Conservation (phyloP, 148 eudicot species). For the Dysphania ambrosioides region DNA sequence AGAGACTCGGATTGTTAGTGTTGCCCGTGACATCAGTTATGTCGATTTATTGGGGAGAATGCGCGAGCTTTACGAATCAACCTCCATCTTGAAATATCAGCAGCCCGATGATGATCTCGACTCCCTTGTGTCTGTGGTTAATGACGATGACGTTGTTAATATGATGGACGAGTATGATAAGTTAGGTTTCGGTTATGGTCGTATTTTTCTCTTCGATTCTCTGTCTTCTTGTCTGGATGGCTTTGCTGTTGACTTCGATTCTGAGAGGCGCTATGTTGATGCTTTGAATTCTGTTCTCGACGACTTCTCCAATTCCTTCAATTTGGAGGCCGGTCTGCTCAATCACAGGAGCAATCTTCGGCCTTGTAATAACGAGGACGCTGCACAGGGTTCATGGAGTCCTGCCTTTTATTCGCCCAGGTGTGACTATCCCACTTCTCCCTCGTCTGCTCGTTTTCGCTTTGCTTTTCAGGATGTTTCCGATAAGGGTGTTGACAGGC, state of each 20-base stretch:
- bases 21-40: conserved; percentile 54
- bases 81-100: conserved; percentile 74
- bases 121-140: conserved; percentile 96
- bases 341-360: conserved; percentile 68
- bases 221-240: conserved; percentile 59
- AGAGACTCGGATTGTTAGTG: conserved; percentile 77
- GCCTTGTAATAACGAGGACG: conserved; percentile 60
- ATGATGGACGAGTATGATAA: conserved; percentile 99
- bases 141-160: conserved; percentile 88
- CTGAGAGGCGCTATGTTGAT: conserved; percentile 89
- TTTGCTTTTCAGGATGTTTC: conserved; percentile 42
- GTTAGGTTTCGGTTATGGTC: conserved; percentile 78
- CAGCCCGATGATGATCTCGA: conserved; percentile 99
- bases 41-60: conserved; percentile 74
- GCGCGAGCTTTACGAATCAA: conserved; percentile 80
- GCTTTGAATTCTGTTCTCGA: conserved; percentile 94
- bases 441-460: conserved; percentile 53
- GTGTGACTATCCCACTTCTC: conserved; percentile 68
- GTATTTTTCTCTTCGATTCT: conserved; percentile 64
- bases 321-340: conserved; percentile 58
- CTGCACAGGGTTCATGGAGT: conserved; percentile 53
- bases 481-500: conserved; percentile 54
- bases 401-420: conserved; percentile 84
- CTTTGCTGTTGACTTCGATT: conserved; percentile 67
- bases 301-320: too few relatives aligned